Conservation (phyloP, 1,284 basidiomycete species). For the Agaricales sp. region DNA sequence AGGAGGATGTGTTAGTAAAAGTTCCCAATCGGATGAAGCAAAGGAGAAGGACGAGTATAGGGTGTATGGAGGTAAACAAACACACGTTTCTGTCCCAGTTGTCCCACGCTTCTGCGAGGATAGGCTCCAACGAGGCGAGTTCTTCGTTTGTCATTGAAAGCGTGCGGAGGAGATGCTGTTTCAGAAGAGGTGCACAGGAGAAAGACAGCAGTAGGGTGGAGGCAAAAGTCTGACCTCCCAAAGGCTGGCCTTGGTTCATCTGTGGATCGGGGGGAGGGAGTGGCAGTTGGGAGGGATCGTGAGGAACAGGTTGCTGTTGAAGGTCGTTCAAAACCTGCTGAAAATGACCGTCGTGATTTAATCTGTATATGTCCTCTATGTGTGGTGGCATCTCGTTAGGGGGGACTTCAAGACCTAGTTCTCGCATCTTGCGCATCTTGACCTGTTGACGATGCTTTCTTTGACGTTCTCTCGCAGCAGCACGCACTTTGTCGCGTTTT, state of each 20-base stretch:
- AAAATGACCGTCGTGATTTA: slow-evolving; percentile 47
- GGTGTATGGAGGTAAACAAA: slow-evolving; percentile 5
- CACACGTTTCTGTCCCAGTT: slow-evolving; percentile 70
- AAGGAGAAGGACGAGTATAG: slow-evolving; percentile 4
- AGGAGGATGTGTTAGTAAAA: too few species aligned
- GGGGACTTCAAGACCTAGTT: slow-evolving; percentile 67
- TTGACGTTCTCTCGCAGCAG: slow-evolving; percentile 66
- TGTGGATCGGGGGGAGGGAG: slow-evolving; percentile 18
- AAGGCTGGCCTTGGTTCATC: slow-evolving; percentile 17
- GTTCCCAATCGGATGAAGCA: slow-evolving; percentile 6
- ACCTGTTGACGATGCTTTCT: slow-evolving; percentile 67
- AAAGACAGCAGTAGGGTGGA: slow-evolving; percentile 62
- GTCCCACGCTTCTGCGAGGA: slow-evolving; percentile 74
- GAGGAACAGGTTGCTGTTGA: slow-evolving; percentile 20
- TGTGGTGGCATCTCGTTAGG: slow-evolving; percentile 45
- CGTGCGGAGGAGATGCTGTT: slow-evolving; percentile 60
- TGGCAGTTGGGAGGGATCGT: slow-evolving; percentile 10
- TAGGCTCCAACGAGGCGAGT: slow-evolving; percentile 62
- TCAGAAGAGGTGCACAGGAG: slow-evolving; percentile 59
- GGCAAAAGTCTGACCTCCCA: slow-evolving; percentile 61
- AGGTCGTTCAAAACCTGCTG: slow-evolving; percentile 45
- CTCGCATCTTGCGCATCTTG: slow-evolving; percentile 67
- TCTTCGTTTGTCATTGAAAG: slow-evolving; percentile 69
- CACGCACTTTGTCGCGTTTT: slow-evolving; percentile 56
- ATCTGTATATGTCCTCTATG: slow-evolving; percentile 51